Evolutionary conservation across 2,329 filamentous ascomycete species (phyloP), one percentile per base, ranked within the genome.

Genomic region (Trichophyton verrucosum): DNA sequence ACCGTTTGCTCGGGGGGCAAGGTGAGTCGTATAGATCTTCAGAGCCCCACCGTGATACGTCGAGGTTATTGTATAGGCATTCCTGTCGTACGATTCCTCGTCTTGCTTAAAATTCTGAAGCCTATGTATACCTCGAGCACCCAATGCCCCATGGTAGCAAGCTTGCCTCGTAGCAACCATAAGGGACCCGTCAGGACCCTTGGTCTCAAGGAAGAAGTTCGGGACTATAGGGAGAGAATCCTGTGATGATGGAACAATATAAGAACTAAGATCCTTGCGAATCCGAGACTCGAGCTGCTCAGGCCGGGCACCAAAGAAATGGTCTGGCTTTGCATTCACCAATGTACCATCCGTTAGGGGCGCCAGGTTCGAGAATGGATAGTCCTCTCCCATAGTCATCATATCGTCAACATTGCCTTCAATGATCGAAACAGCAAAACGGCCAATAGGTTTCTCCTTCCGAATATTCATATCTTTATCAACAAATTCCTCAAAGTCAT

Each of bases 181-280:
- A 4, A 58, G 11, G 47, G 62, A 66, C 2, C 72, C 72, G 59
- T 71, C 61, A 7, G 71, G 73, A 0, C 71, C 72, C 62, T 78
- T 78, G 0, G 65, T 71, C 58, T 73, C 73, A 0, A 78, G 17
- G 61, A 78, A 78, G 61, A 77, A 75, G 65, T 78, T 77, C 2
- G 74, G 74, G 30, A 65, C 68, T 4, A 73, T 61, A 0, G 73
- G 73, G 61, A 66, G 67, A 55, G 68, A 64, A 8, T 57, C 30
- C 46, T 69, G 65, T 20, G 64, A 69, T 36, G 66, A 71, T 61
- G 70, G 69, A 17, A 71, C 62, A 55, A 74, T 72, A 27, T 58
- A 61, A 33, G 60, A 11, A n/a, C 63, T 59, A 36, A 66, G 65
- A 58, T 65, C 63, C 55, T 66, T 61, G 44, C 68, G 68, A 46